Base-by-base conservation (phyloP, 2,329 filamentous ascomycete species). In the Hawksworthiomyces lignivorus region DNA sequence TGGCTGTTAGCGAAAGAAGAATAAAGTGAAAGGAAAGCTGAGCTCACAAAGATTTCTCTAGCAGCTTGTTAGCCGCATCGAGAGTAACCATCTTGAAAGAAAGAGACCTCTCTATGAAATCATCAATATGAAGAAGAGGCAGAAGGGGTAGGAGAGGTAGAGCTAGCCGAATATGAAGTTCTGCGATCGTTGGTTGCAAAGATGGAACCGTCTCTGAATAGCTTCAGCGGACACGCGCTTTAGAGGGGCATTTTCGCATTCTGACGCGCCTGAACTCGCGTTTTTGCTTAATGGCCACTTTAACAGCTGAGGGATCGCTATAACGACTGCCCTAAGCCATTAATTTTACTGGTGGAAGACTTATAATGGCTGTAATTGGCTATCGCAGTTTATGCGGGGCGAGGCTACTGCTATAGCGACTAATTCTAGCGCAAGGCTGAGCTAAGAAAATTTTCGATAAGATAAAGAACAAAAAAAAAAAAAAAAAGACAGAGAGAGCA, bases 1-100 rank as follows among this genome's bases (percentile, higher is more conserved):
- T 21, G 40, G 21, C 11, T 17, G 3, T 11, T 31, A 22, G 26
- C 19, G 22, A 20, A 37, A 19, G 26, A 39, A 19, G 26, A 34
- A 21, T 15, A 20, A 15, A 5, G n/a, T 17, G 24, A 39, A 20
- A 4, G 9, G 6, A 14, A 22, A 52, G n/a, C n/a, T n/a, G n/a
- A 26, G 24, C 69, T 55, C 59, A 75, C 72, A 68, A 64, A 36
- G 72, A 70, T 46, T 64, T 65, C 48, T 65, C 65, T 43, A 76
- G 64, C 41, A 76, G 53, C 45, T 55, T 65, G 14, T 57, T 54
- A 27, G 69, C 54, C n/a, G 66, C 61, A 39, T 71, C 65, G 28
- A 72, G 53, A 8, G 56, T 56, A 28, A 67, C 62, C 69, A 72
- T 73, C n/a, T 49, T 54, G 40, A 38, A n/a, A n/a, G n/a, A n/a